Percentiles rank a stretch among this genome's conserved stretches.
Conservation (phyloP, 805 yeast species). For the Candida sphagnicola region DNA sequence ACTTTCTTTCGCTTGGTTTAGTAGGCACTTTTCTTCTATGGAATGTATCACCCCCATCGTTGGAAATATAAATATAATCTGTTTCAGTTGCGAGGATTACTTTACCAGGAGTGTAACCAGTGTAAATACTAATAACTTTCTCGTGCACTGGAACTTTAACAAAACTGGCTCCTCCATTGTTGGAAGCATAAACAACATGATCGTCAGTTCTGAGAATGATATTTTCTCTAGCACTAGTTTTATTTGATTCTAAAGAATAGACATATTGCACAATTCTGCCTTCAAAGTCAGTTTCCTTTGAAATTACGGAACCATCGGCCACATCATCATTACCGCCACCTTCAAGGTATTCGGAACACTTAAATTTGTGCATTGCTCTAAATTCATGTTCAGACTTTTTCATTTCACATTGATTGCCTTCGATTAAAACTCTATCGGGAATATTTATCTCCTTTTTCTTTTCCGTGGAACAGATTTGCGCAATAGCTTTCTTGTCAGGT, state of each 20-base stretch:
- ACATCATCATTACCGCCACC: conserved; percentile 9
- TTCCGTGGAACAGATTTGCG: conserved; percentile 18
- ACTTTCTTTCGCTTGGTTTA: conserved; percentile 30
- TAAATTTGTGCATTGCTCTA: conserved; percentile 22
- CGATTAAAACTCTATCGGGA: conserved; percentile 38
- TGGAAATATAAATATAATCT: conserved; percentile 52
- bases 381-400: conserved; percentile 20
- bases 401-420: conserved; percentile 43
- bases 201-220: conserved; percentile 55
- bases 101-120: conserved; percentile 57
- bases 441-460: conserved; percentile 20
- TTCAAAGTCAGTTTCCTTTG: conserved; percentile 41
- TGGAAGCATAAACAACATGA: conserved; percentile 56
- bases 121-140: conserved; percentile 29
- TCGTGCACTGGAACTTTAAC: conserved; percentile 28
- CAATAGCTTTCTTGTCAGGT: conserved; percentile 21
- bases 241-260: conserved; percentile 53
- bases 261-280: conserved; percentile 53
- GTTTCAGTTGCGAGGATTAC: conserved; percentile 50
- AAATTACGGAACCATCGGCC: conserved; percentile 25
- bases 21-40: conserved; percentile 46
- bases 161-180: conserved; percentile 43
- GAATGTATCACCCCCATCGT: conserved; percentile 65
- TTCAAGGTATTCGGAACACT: conserved; percentile 30
- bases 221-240: conserved; percentile 28